These are phyloP conservation scores for Ensete glaucum DNA, from an alignment of 176 grass and related monocot genomes.

Conservation along the genomic window DNA sequence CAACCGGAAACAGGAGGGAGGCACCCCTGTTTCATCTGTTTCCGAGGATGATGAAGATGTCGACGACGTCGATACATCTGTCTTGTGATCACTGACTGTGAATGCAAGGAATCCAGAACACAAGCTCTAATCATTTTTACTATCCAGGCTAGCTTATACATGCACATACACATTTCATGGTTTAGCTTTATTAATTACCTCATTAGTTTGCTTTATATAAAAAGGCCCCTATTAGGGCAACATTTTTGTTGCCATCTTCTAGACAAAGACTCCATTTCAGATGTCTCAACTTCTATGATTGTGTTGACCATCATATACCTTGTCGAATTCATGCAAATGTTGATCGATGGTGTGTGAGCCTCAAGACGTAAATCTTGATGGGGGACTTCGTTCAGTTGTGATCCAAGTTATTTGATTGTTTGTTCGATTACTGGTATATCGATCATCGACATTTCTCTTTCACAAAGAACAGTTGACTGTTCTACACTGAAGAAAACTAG, in stretches of 20 bases:
- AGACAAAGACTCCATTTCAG: not conserved
- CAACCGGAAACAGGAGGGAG: slow-evolving; percentile 48
- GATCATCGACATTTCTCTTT: too few species aligned
- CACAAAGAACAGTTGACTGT: too few species aligned
- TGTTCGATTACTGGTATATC: too few species aligned
- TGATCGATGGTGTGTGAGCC: not conserved
- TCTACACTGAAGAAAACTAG: too few species aligned
- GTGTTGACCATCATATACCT: not conserved
- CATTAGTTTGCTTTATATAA: slow-evolving; percentile 1
- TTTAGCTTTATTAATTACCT: not conserved
- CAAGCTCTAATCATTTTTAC: not conserved
- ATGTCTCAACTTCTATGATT: not conserved
- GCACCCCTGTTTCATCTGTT: slow-evolving; percentile 43
- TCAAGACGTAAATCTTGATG: too few species aligned
- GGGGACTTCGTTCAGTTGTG: too few species aligned
- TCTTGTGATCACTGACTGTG: not conserved
- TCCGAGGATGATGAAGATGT: slow-evolving; percentile 60
- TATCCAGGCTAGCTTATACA: not conserved
- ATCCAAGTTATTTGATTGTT: too few species aligned
- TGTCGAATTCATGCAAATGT: not conserved
- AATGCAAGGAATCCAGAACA: not conserved
- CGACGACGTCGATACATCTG: slow-evolving; percentile 49
- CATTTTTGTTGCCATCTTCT: too few species aligned
- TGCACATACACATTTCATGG: not conserved
- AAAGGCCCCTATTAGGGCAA: slow-evolving; percentile 2